A percentile compares a stretch with the other conserved stretches of the same genome.
Evolutionary conservation across 768 basidiomycete species (phyloP).

Genomic region (Chalciporus piperatus): DNA sequence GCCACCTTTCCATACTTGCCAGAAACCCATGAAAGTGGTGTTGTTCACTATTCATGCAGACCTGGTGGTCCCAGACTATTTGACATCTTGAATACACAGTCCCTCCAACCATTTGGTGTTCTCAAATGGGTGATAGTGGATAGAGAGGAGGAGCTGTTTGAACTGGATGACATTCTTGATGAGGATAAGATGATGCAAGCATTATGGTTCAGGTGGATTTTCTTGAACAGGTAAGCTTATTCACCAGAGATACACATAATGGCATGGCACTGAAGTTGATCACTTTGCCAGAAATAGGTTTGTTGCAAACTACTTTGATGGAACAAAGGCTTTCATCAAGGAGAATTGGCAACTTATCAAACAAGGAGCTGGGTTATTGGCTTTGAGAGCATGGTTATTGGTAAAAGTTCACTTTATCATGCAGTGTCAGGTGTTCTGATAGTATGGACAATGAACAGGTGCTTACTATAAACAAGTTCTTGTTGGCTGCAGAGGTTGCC

Average conservation of each 20-base stretch:
- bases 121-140: constrained; percentile 69
- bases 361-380: constrained; percentile 64
- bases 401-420: constrained; percentile 35
- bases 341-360: constrained; percentile 68
- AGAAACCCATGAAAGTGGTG: constrained; percentile 44
- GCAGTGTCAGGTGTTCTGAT: not conserved
- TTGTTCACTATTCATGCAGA: constrained; percentile 59
- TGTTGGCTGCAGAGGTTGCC: constrained; percentile 49
- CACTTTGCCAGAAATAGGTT: constrained; percentile 45
- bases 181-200: constrained; percentile 80
- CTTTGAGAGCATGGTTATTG: constrained; percentile 58
- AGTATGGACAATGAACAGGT: constrained; percentile 36
- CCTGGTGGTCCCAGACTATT: constrained; percentile 63
- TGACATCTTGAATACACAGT: constrained; percentile 59
- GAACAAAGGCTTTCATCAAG: constrained; percentile 52
- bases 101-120: constrained; percentile 61
- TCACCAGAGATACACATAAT: not conserved
- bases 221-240: constrained; percentile 50
- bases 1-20: constrained; percentile 49
- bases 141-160: constrained; percentile 73
- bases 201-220: constrained; percentile 75
- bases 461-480: constrained; percentile 51
- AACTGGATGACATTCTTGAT: constrained; percentile 65
- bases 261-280: not conserved
- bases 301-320: constrained; percentile 51